A percentile compares a stretch with the other conserved stretches of the same genome.
phyloP scores from a whole-genome alignment of 1,284 basidiomycete genomes.

The Chalciporus sp. region DNA sequence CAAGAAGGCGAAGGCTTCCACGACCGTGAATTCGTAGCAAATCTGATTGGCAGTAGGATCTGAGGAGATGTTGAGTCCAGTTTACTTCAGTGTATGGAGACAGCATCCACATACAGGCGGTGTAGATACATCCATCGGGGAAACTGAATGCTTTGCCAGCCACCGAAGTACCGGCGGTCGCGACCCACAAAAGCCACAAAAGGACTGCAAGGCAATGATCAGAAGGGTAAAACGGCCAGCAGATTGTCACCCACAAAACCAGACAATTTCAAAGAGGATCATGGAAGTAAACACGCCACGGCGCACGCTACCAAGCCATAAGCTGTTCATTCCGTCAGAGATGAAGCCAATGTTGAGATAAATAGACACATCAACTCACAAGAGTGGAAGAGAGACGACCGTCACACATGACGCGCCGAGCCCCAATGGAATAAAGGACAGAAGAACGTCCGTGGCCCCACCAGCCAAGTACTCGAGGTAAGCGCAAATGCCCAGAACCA shows the following conservation, averaged over 20 bases:
- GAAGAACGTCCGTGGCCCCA: not conserved
- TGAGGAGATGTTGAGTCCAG: slow-evolving; percentile 2
- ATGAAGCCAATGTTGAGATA: not conserved
- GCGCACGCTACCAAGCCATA: slow-evolving; percentile 13
- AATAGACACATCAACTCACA: slow-evolving; percentile 19
- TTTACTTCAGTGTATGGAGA: not conserved
- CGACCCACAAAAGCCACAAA: slow-evolving; percentile 28
- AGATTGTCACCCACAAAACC: slow-evolving; percentile 23
- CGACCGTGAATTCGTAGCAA: slow-evolving; percentile 19
- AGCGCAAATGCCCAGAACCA: slow-evolving; percentile 25
- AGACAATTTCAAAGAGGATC: slow-evolving; percentile 28
- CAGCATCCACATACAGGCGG: slow-evolving; percentile 3
- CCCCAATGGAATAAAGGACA: slow-evolving; percentile 22
- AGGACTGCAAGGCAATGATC: slow-evolving; percentile 15
- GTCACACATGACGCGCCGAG: slow-evolving; percentile 17
- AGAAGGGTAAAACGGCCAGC: not conserved
- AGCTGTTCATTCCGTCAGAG: slow-evolving; percentile 13
- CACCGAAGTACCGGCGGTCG: slow-evolving; percentile 13
- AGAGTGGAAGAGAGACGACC: slow-evolving; percentile 22
- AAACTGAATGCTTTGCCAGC: slow-evolving; percentile 8
- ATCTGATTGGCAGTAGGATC: slow-evolving; percentile 10
- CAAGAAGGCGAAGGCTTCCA: slow-evolving; percentile 24
- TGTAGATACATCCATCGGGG: slow-evolving; percentile 23
- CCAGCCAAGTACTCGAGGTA: slow-evolving; percentile 13
- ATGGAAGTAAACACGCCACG: slow-evolving; percentile 21